Base-by-base conservation (phyloP, 257 asterid genomes). In the Rauvolfia tetraphylla region DNA sequence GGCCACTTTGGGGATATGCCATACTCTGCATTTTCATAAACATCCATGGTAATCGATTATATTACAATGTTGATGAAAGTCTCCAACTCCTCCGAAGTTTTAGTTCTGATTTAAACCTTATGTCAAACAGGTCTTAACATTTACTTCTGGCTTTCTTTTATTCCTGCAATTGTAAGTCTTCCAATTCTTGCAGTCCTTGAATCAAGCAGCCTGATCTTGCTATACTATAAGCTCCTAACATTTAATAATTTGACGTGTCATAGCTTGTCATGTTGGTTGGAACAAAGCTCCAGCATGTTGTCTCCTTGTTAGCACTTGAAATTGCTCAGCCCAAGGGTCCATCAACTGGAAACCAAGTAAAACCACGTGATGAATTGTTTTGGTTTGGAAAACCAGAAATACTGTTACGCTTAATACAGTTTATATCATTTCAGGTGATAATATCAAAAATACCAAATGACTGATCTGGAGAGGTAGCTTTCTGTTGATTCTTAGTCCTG, bases 1-100 rank as follows among this genome's bases (percentile, higher is more conserved):
- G 97, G 95, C 95, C 93, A 12, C 94, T 93, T 38, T 91, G 97
- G 97, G 90, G 90, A 79, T 93, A 93, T 79, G 97, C 96, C 42
- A 93, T 93, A 83, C 79, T 93, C 31, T 91, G 98, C 86, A 93
- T 93, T 86, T 87, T 90, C 92, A 68, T 91, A 70, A 93, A 93
- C 83, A 83, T 91, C 58, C 98, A 93, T 31, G 98, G 98, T 93
- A 90, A 79, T 23, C 34, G 48, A 25, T 53, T 39, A 5, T 42
- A 68, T n/a, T 18, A 62, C 63, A 54, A 72, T 63, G 59, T 34
- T 49, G 31, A 33, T 63, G 39, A 1, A 14, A 10, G 67, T 51
- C 22, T 59, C 54, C 54, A 44, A 0, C 20, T 36, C 70, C 66
- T 78, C 66, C 76, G 31, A 42, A 70, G 56, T 22, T 68, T 48